These are phyloP conservation scores for Aspergillus carbonarius DNA, from an alignment of 2,329 filamentous ascomycete species.

Conservation along the genomic window DNA sequence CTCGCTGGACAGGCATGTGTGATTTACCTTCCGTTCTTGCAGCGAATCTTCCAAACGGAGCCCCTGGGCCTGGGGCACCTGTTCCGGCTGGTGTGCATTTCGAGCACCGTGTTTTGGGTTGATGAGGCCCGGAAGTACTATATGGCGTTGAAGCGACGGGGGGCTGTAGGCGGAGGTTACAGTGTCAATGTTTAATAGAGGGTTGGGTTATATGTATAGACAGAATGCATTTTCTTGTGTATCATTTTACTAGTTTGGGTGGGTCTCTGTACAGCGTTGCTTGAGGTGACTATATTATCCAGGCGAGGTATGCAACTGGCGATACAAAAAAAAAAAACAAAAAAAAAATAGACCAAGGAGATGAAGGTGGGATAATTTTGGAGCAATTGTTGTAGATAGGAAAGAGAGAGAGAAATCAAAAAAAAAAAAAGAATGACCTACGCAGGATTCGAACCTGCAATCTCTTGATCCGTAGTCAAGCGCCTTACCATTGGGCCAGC, in stretches of 20 bases:
- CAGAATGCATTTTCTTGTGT: background rate
- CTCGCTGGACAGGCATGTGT: conserved; percentile 84
- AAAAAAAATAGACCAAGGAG: no score
- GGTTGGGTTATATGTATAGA: conserved; percentile 1
- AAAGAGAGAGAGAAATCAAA: background rate
- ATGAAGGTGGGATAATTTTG: no score
- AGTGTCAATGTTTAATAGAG: conserved; percentile 40
- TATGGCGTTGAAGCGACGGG: conserved; percentile 29
- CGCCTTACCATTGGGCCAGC: conserved; percentile 26
- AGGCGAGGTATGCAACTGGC: no score
- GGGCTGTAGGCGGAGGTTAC: conserved; percentile 39
- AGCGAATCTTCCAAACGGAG: conserved; percentile 95
- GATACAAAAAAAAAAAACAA: background rate
- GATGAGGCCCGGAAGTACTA: conserved; percentile 84
- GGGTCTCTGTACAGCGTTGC: no score
- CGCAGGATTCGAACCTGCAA: conserved; percentile 49
- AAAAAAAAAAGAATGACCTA: conserved; percentile 27
- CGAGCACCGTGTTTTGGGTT: conserved; percentile 91
- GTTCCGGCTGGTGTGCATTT: conserved; percentile 67
- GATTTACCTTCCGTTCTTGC: conserved; percentile 91
- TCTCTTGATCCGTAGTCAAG: conserved; percentile 43
- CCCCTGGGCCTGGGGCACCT: conserved; percentile 73
- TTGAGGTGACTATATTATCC: no score
- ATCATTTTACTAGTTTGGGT: background rate
- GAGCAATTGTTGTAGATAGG: no score